A percentile compares a stretch with the other conserved stretches of the same genome.
Evolutionary conservation across 331 rosid species (phyloP).

Genomic region (Malus hybrid): DNA sequence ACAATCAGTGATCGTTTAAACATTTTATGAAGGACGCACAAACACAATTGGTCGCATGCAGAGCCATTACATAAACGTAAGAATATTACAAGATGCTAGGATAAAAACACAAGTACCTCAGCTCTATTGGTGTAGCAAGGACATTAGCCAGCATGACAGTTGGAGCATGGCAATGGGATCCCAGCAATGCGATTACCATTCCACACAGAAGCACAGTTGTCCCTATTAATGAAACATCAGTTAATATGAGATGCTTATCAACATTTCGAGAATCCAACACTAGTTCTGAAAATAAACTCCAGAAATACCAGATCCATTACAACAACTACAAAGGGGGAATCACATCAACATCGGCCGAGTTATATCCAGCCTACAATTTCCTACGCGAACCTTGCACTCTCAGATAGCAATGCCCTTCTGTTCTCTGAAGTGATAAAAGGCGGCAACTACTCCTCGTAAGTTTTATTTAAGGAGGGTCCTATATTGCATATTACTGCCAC

Average conservation of each 20-base stretch:
- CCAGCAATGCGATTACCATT: conserved; percentile 59
- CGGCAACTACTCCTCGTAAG: no score
- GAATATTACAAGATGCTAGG: neutral
- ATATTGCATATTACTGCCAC: no score
- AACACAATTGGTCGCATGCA: neutral
- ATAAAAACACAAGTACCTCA: conserved; percentile 46
- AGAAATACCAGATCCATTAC: neutral
- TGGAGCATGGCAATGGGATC: conserved; percentile 73
- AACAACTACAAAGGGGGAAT: neutral
- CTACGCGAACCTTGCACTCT: neutral
- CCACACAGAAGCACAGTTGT: conserved; percentile 74
- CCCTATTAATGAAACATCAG: conserved; percentile 43
- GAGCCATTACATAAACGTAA: no score
- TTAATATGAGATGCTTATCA: neutral
- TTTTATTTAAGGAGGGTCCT: no score
- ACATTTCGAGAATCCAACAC: neutral
- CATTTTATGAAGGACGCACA: neutral
- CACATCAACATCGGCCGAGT: neutral
- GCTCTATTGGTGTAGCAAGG: conserved; percentile 74
- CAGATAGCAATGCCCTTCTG: neutral
- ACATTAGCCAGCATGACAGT: conserved; percentile 80
- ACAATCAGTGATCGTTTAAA: neutral
- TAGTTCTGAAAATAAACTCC: neutral
- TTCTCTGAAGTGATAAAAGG: neutral
- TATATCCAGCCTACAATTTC: neutral